Evolutionary conservation across 345 rosid genomes (phyloP).

Genomic region (Lumnitzera racemosa): DNA sequence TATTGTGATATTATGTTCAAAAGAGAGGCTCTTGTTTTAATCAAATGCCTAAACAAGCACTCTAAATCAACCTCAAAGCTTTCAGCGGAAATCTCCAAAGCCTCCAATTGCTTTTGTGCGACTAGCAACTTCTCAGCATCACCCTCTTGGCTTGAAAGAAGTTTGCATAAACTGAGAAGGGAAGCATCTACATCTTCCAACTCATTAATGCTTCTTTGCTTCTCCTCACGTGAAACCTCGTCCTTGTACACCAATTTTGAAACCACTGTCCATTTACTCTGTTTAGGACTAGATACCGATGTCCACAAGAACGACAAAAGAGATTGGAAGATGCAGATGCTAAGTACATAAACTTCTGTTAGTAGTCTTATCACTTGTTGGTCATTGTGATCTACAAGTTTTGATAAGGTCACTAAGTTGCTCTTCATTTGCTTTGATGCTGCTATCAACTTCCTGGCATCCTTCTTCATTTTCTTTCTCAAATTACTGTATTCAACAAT

Average conservation of each 20-base stretch:
- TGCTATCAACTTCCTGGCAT: conserved; percentile 35
- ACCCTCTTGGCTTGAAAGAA: not conserved
- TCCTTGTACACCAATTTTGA: conserved; percentile 41
- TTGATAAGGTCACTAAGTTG: conserved; percentile 1
- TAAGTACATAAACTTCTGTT: conserved; percentile 27
- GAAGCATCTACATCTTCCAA: conserved; percentile 35
- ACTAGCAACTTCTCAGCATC: conserved; percentile 21
- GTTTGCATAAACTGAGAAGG: conserved; percentile 2
- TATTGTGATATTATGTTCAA: conserved; percentile 63
- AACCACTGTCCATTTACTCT: conserved; percentile 37
- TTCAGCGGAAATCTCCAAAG: conserved; percentile 33
- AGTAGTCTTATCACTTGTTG: conserved; percentile 33
- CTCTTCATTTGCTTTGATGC: conserved; percentile 43
- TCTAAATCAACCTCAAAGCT: conserved; percentile 49
- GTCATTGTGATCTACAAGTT: conserved; percentile 18
- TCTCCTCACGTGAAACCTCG: conserved; percentile 23
- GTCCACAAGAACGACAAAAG: conserved; percentile 22
- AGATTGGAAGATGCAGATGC: conserved; percentile 32
- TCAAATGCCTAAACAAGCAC: conserved; percentile 45
- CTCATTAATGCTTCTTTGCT: conserved; percentile 30
- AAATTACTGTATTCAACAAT: conserved; percentile 24
- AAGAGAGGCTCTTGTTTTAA: conserved; percentile 56
- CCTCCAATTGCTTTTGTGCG: conserved; percentile 32
- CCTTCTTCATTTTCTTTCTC: conserved; percentile 53
- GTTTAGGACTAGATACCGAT: conserved; percentile 21